phyloP scores from a whole-genome alignment of 192 early-diverging fungal species.

The Coemansia sp. region DNA sequence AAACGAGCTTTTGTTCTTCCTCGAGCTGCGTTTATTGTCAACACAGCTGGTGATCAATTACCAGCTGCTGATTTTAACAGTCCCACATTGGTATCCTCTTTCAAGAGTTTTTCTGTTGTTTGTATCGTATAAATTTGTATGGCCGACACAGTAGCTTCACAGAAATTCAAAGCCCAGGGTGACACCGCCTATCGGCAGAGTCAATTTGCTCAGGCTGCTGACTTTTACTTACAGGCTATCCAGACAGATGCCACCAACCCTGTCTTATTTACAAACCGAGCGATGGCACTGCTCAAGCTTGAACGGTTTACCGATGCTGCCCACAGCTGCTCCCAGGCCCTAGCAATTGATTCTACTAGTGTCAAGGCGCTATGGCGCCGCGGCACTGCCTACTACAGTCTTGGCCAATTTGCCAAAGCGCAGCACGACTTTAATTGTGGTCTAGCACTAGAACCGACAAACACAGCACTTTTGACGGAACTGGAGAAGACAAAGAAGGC shows the following conservation, averaged over 20 bases:
- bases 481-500: constrained; percentile 9
- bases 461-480: constrained; percentile 8
- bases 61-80: not conserved
- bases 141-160: not conserved
- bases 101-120: not conserved
- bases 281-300: constrained; percentile 79
- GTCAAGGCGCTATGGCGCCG: constrained; percentile 32
- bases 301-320: constrained; percentile 46
- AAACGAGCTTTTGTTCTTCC: not conserved
- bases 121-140: not conserved
- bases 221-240: constrained; percentile 65
- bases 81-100: not conserved
- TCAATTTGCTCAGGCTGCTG: constrained; percentile 57
- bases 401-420: constrained; percentile 6
- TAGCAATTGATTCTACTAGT: constrained; percentile 9
- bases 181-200: constrained; percentile 61
- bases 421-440: constrained; percentile 11
- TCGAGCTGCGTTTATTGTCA: not conserved
- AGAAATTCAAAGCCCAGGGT: constrained; percentile 53
- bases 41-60: constrained; percentile 1
- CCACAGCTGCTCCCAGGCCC: constrained; percentile 11
- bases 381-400: constrained; percentile 5
- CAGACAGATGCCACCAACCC: constrained; percentile 58
- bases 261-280: constrained; percentile 68
- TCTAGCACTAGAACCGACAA: constrained; percentile 11